These are phyloP conservation scores for Starmera amethionina DNA, from an alignment of 805 yeast species.

Conservation along the genomic window DNA sequence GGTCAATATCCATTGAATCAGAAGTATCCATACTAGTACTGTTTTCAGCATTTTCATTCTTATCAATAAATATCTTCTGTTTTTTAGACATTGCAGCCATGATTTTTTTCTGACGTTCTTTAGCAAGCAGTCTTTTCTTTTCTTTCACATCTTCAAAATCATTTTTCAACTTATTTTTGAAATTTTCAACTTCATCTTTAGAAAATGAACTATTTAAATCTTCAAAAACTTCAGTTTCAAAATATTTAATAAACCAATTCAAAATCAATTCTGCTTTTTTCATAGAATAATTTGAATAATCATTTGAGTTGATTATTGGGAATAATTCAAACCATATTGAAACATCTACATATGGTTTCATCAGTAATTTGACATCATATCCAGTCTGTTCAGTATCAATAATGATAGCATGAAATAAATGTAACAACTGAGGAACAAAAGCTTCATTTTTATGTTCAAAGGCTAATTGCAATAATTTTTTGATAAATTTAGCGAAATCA, in stretches of 20 bases:
- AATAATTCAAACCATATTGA: slow-evolving; percentile 51
- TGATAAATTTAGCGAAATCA: slow-evolving; percentile 46
- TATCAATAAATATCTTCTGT: slow-evolving; percentile 64
- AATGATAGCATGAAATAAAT: slow-evolving; percentile 57
- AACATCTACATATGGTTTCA: slow-evolving; percentile 38
- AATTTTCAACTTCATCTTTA: slow-evolving; percentile 36
- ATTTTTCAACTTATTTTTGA: slow-evolving; percentile 33
- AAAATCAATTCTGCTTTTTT: slow-evolving; percentile 50
- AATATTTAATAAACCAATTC: slow-evolving; percentile 39
- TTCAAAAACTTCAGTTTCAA: slow-evolving; percentile 36
- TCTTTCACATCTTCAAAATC: slow-evolving; percentile 40
- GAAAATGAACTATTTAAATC: slow-evolving; percentile 51
- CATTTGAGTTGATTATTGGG: slow-evolving; percentile 35
- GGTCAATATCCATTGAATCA: too few relatives aligned
- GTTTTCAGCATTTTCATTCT: slow-evolving; percentile 34
- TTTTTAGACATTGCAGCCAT: slow-evolving; percentile 58
- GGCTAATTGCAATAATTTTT: slow-evolving; percentile 46
- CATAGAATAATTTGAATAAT: slow-evolving; percentile 37
- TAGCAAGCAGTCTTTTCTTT: slow-evolving; percentile 45
- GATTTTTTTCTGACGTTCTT: slow-evolving; percentile 51
- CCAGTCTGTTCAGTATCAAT: slow-evolving; percentile 33
- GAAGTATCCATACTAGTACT: slow-evolving; percentile 4
- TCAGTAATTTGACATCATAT: slow-evolving; percentile 29
- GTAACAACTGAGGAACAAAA: slow-evolving; percentile 51
- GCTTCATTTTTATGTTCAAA: slow-evolving; percentile 41